Percentiles rank a stretch among this genome's conserved stretches.
Evolutionary conservation across 495 filamentous ascomycete species (phyloP).

Genomic region (Choiromyces venosus): DNA sequence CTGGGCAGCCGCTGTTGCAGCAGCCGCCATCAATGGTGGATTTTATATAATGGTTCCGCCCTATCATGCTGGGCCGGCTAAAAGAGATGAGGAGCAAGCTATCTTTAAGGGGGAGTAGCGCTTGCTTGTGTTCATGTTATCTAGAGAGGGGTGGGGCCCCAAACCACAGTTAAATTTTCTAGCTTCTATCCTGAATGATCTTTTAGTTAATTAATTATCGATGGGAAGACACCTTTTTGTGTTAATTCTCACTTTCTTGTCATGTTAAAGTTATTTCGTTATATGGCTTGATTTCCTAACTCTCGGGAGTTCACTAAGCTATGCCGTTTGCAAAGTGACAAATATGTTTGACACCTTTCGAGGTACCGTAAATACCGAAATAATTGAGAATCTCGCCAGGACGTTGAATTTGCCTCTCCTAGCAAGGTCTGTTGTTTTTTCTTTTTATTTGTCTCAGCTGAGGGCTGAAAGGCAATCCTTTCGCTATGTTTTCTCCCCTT

Average conservation of each 20-base stretch:
- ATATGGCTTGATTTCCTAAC: background rate
- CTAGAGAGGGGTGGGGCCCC: background rate
- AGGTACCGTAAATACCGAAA: too few relatives aligned
- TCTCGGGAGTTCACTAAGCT: background rate
- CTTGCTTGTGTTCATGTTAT: too few relatives aligned
- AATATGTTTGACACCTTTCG: background rate
- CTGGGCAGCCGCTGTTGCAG: background rate
- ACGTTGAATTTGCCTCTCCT: too few relatives aligned
- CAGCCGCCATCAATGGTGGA: constrained; percentile 4
- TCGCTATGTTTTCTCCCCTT: too few relatives aligned
- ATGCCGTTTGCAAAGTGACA: background rate
- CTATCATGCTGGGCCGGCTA: background rate
- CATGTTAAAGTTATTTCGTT: background rate
- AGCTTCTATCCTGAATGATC: background rate
- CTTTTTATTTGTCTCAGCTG: too few relatives aligned
- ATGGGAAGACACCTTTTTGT: background rate
- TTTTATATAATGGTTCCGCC: constrained; percentile 15
- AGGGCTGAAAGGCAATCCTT: too few relatives aligned
- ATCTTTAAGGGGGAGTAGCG: background rate
- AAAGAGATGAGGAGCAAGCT: background rate
- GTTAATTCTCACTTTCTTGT: background rate
- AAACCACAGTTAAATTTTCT: background rate
- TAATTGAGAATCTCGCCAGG: too few relatives aligned
- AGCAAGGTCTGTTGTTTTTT: too few relatives aligned
- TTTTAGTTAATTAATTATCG: background rate